Base-by-base conservation (phyloP, 2,329 filamentous ascomycete species). In the Chaetomiaceae sp. region DNA sequence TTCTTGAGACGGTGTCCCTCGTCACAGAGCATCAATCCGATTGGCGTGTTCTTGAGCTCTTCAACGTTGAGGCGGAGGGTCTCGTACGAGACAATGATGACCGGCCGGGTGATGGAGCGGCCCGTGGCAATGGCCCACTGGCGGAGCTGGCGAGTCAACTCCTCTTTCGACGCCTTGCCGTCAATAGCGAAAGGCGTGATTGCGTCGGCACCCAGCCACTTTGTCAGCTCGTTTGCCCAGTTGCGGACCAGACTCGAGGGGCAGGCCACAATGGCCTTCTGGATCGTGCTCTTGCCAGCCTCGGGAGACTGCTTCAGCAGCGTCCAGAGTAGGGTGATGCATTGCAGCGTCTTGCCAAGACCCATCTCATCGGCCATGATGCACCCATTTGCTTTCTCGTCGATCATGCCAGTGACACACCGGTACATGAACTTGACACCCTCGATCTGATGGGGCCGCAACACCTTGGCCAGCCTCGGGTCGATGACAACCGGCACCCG, bases 311-410 rank as follows among this genome's bases (percentile, higher is more conserved):
- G 94, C 69, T 96, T 97, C 15, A 99, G 74, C 1, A 99, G 73
- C 1, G 94, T 99, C 94, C 94, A 99, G 78, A 99, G 86, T 46
- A 99, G 79, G 0, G 94, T 83, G 65, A 99, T 99, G 70, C 94
- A 99, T 75, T 99, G 94, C 39, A 99, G 73, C 17, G 94, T 99
- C 74, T 99, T 99, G 53, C 94, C 94, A 27, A 99, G 75, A 63
- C 94, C 94, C 94, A 99, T 99, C 68, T 96, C 94, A 68, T 99
- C 94, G 49, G 94, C 94, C 94, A 99, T 99, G 68, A 99, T 99
- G 71, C 94, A 99, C 2, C 94, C 94, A 69, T 96, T 89, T 45
- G 94, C 94, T 63, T 92, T 92, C 34, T 87, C 81, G 64, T 97
- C 94, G 52, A 97, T 88, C 78, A 97, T 80, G n/a, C 94, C 94